Evolutionary conservation across 768 basidiomycete species (phyloP).

Genomic region (Mrakia gelida): DNA sequence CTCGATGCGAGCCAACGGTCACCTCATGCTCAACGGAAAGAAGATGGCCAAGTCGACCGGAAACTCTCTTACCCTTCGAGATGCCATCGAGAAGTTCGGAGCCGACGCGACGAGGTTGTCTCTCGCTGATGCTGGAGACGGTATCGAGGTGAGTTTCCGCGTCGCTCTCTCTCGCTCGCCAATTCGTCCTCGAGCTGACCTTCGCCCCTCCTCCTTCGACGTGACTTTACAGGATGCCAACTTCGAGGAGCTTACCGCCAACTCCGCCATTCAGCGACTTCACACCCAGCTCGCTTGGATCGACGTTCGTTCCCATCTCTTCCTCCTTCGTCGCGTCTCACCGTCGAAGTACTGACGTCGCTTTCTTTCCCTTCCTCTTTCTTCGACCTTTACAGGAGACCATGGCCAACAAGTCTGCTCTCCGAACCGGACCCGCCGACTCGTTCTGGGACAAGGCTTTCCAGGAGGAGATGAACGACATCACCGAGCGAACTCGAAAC

Average conservation of each 20-base stretch:
- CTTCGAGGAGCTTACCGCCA: conserved; percentile 97
- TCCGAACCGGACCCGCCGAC: conserved; percentile 67
- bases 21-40: conserved; percentile 93
- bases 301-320: conserved; percentile 54
- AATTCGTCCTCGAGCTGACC: background rate
- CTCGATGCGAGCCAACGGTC: conserved; percentile 92
- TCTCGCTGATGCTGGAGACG: conserved; percentile 94
- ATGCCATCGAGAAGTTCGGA: conserved; percentile 89
- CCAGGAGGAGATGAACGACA: conserved; percentile 80
- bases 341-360: background rate
- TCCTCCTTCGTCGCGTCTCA: background rate
- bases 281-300: conserved; percentile 90
- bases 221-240: conserved; percentile 34
- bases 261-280: conserved; percentile 88
- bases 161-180: background rate
- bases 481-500: conserved; percentile 73
- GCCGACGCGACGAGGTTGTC: conserved; percentile 89
- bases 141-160: conserved; percentile 63
- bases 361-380: background rate
- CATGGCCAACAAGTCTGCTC: conserved; percentile 61
- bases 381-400: conserved; percentile 58
- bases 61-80: conserved; percentile 84
- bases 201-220: background rate
- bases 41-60: conserved; percentile 99
- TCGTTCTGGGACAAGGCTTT: conserved; percentile 84